phyloP scores from a whole-genome alignment of 2,329 filamentous ascomycete species.

The Niveomyces coronatus region DNA sequence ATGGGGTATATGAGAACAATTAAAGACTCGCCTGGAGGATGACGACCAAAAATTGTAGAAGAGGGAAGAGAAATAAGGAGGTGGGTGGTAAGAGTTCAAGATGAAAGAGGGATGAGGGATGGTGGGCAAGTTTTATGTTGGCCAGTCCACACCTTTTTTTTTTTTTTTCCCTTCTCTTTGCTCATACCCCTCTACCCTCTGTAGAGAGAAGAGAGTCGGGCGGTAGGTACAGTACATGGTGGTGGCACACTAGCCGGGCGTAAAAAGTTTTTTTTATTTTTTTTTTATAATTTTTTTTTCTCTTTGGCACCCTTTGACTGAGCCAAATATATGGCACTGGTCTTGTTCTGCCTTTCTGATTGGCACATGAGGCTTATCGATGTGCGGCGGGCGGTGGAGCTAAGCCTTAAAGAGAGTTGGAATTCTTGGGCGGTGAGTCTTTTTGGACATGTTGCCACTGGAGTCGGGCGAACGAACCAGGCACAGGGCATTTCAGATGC shows the following conservation, averaged over 20 bases:
- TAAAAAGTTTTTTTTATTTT: conserved; percentile 2
- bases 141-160: conserved; percentile 23
- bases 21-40: conserved; percentile 33
- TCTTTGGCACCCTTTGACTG: too few relatives aligned
- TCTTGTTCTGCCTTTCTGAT: conserved; percentile 1
- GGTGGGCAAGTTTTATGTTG: conserved; percentile 25
- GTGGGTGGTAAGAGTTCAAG: conserved; percentile 24
- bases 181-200: too few relatives aligned
- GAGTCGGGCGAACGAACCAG: conserved; percentile 10
- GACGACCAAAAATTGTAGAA: conserved; percentile 31
- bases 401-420: conserved; percentile 3
- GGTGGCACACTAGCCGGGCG: conserved; percentile 5
- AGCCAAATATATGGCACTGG: too few relatives aligned
- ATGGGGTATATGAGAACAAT: conserved; percentile 16
- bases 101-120: conserved; percentile 20
- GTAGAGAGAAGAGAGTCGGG: conserved; percentile 2
- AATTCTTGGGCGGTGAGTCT: conserved; percentile 10
- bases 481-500: conserved; percentile 10
- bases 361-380: conserved; percentile 8
- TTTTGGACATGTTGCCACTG: conserved; percentile 2
- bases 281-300: background rate
- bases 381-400: background rate
- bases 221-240: background rate
- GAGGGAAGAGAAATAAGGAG: conserved; percentile 20
- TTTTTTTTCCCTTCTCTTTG: too few relatives aligned